A percentile compares a stretch with the other conserved stretches of the same genome.
Conservation (phyloP, 2,329 filamentous ascomycete genomes). For the Ustulina deusta region DNA sequence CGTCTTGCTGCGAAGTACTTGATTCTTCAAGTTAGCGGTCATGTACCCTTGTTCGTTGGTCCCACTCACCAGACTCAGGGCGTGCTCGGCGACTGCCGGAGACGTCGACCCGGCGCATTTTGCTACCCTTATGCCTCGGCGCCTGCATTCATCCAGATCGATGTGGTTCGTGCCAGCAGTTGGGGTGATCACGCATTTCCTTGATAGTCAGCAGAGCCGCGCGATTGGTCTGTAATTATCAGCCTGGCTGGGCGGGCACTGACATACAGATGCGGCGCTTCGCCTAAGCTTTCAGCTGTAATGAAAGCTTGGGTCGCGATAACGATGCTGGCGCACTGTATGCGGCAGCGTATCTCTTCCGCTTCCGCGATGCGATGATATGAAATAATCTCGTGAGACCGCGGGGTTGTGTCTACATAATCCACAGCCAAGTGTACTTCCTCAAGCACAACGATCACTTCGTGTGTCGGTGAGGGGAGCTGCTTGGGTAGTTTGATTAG, state of each 20-base stretch:
- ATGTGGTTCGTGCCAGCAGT: constrained; percentile 41
- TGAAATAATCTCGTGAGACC: constrained; percentile 40
- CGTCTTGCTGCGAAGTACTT: constrained; percentile 45
- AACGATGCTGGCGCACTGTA: constrained; percentile 44
- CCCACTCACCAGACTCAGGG: constrained; percentile 39
- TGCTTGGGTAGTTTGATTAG: constrained; percentile 26
- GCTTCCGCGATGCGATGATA: constrained; percentile 35
- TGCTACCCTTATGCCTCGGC: constrained; percentile 40
- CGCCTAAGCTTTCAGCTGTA: constrained; percentile 40
- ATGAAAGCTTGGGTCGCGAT: constrained; percentile 37
- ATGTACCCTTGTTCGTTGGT: not conserved
- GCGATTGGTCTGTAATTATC: not conserved
- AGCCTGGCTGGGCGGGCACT: no score
- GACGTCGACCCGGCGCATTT: constrained; percentile 40
- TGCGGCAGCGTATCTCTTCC: constrained; percentile 36
- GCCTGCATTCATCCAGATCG: constrained; percentile 41
- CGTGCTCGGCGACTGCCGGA: constrained; percentile 42
- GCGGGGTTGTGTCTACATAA: constrained; percentile 36
- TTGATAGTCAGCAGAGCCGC: constrained; percentile 17
- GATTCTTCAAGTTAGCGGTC: constrained; percentile 2
- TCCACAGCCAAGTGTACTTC: constrained; percentile 37
- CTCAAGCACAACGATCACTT: constrained; percentile 42
- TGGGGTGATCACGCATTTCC: constrained; percentile 43
- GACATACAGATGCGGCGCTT: constrained; percentile 43
- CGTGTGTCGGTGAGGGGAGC: constrained; percentile 38